Evolutionary conservation across 192 early-diverging fungal genomes (phyloP).

Genomic region (Podila minutissima): DNA sequence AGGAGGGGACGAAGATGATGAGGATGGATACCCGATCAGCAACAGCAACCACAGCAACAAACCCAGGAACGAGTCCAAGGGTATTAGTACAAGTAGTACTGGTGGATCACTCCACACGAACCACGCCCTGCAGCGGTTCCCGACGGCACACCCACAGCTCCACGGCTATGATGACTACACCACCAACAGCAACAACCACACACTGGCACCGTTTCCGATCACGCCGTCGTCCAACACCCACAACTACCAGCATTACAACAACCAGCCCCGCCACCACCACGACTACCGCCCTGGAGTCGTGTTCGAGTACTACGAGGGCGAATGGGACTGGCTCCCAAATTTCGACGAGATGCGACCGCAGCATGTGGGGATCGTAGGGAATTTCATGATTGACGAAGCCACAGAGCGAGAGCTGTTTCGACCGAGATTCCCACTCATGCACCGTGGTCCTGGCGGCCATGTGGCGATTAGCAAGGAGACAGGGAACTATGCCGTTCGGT

Average conservation of each 20-base stretch:
- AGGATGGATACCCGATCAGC: neutral
- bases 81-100: too few species aligned
- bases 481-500: conserved; percentile 45
- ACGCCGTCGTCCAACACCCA: neutral
- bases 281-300: conserved; percentile 41
- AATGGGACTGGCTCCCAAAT: conserved; percentile 52
- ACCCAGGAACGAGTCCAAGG: neutral
- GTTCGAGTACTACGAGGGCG: conserved; percentile 48
- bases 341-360: conserved; percentile 46
- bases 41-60: neutral
- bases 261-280: conserved; percentile 15
- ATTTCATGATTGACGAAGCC: conserved; percentile 50
- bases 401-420: conserved; percentile 40
- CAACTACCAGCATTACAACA: neutral
- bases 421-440: neutral
- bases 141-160: neutral
- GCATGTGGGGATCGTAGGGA: conserved; percentile 43
- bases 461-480: conserved; percentile 13
- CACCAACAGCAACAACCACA: neutral
- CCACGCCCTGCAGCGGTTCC: neutral
- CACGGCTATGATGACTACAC: neutral
- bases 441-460: neutral
- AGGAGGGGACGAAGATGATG: neutral
- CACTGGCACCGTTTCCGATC: neutral
- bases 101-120: neutral